These are phyloP conservation scores for Blastomyces percursus DNA, from an alignment of 2,329 filamentous ascomycete species.

Conservation along the genomic window DNA sequence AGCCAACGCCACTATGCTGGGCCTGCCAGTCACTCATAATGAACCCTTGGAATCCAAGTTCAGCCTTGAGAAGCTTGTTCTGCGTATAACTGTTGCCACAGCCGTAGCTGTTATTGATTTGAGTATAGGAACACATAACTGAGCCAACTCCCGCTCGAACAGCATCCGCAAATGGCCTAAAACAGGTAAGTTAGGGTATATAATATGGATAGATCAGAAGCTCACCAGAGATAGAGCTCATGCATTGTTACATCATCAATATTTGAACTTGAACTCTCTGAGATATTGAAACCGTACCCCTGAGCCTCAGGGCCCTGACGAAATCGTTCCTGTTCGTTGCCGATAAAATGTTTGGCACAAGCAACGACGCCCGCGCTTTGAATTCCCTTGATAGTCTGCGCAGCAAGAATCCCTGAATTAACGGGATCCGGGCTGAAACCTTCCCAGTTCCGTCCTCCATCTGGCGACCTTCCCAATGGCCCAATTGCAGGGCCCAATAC, in stretches of 20 bases:
- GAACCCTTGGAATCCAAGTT: constrained; percentile 67
- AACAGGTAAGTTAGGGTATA: constrained; percentile 5
- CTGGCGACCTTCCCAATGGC: constrained; percentile 56
- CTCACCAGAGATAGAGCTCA: constrained; percentile 50
- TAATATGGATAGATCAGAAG: not conserved
- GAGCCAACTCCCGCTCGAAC: constrained; percentile 54
- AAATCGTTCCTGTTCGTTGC: constrained; percentile 65
- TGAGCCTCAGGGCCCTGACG: constrained; percentile 50
- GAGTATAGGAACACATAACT: constrained; percentile 65
- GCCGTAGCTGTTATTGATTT: constrained; percentile 56
- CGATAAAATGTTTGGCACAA: constrained; percentile 66
- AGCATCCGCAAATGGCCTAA: constrained; percentile 56
- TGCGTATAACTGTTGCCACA: constrained; percentile 54
- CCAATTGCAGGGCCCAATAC: constrained; percentile 68
- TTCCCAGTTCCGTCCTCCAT: constrained; percentile 60
- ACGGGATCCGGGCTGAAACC: constrained; percentile 62
- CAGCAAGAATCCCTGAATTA: constrained; percentile 60
- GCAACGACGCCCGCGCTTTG: constrained; percentile 74
- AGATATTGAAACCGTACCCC: constrained; percentile 52
- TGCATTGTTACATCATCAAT: constrained; percentile 54
- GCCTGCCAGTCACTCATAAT: constrained; percentile 65
- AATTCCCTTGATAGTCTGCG: constrained; percentile 65
- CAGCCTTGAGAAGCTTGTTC: constrained; percentile 54
- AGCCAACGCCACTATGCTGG: constrained; percentile 58
- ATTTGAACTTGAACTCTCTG: constrained; percentile 50